Percentiles rank a stretch among this genome's conserved stretches.
Evolutionary conservation across 129 eudicot species (phyloP).

Genomic region (Pulicaria dysenterica): DNA sequence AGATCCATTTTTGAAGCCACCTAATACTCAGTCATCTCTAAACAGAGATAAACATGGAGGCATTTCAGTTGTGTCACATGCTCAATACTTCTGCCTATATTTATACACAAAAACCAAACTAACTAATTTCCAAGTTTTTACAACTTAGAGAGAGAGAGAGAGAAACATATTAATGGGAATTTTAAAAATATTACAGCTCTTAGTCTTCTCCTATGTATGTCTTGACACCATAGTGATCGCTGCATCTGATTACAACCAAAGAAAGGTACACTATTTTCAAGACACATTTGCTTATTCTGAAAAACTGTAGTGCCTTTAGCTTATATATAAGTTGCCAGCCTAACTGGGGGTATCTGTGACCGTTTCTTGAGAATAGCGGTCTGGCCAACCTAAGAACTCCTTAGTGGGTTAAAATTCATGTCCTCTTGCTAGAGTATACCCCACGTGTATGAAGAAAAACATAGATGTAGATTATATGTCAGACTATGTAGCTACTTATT

Average conservation of each 20-base stretch:
- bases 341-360: too few relatives aligned
- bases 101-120: conserved; percentile 4
- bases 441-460: too few relatives aligned
- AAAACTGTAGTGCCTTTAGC: neutral
- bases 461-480: too few relatives aligned
- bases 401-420: too few relatives aligned
- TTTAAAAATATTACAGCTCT: neutral
- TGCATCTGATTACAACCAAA: conserved; percentile 40
- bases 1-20: conserved; percentile 50
- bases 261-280: conserved; percentile 46
- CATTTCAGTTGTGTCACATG: conserved; percentile 29
- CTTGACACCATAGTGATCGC: conserved; percentile 19
- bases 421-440: too few relatives aligned
- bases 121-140: neutral
- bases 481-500: too few relatives aligned
- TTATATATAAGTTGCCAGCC: too few relatives aligned
- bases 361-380: too few relatives aligned
- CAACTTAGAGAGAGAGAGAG: neutral
- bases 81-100: conserved; percentile 11
- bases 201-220: conserved; percentile 29
- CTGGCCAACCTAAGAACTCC: too few relatives aligned
- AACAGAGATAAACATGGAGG: conserved; percentile 35
- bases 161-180: conserved; percentile 24
- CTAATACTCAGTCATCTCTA: conserved; percentile 37
- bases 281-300: neutral